A percentile compares a stretch with the other conserved stretches of the same genome.
These are phyloP conservation scores for Magnusiomyces suaveolens DNA, from an alignment of 1,139 yeast species.

Conservation along the genomic window DNA sequence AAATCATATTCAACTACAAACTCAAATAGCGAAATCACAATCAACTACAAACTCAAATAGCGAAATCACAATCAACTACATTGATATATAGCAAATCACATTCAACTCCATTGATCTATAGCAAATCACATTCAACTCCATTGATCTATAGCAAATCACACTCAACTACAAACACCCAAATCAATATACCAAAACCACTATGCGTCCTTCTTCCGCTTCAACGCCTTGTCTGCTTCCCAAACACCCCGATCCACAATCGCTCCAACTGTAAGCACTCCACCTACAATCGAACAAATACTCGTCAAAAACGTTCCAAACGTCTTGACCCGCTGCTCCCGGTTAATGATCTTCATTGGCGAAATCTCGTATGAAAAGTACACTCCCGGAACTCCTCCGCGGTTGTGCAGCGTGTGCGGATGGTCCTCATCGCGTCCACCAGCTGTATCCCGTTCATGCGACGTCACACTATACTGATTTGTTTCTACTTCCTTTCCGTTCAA, in stretches of 20 bases:
- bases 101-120: too few relatives aligned
- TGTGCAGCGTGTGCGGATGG: conserved; percentile 79
- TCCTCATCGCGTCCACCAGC: conserved; percentile 82
- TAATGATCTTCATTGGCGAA: conserved; percentile 85
- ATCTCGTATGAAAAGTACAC: conserved; percentile 81
- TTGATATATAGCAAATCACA: too few relatives aligned
- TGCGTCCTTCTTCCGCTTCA: conserved; percentile 58
- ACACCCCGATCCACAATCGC: conserved; percentile 79
- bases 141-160: too few relatives aligned
- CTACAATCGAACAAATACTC: conserved; percentile 79
- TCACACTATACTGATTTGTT: conserved; percentile 88
- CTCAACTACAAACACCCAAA: neutral
- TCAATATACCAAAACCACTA: neutral
- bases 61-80: too few relatives aligned
- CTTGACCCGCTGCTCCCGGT: conserved; percentile 66
- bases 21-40: too few relatives aligned
- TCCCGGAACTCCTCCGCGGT: conserved; percentile 86
- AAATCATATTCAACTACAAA: too few relatives aligned
- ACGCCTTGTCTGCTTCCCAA: conserved; percentile 78
- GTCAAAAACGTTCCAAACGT: conserved; percentile 80
- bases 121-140: neutral
- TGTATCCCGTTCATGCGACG: conserved; percentile 78
- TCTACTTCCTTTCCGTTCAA: conserved; percentile 40
- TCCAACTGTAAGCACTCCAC: conserved; percentile 90
- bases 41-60: too few relatives aligned